Percentiles rank a stretch among this genome's conserved stretches.
These are phyloP conservation scores for Microbotryum intermedium DNA, from an alignment of 1,284 basidiomycete species.

Conservation along the genomic window DNA sequence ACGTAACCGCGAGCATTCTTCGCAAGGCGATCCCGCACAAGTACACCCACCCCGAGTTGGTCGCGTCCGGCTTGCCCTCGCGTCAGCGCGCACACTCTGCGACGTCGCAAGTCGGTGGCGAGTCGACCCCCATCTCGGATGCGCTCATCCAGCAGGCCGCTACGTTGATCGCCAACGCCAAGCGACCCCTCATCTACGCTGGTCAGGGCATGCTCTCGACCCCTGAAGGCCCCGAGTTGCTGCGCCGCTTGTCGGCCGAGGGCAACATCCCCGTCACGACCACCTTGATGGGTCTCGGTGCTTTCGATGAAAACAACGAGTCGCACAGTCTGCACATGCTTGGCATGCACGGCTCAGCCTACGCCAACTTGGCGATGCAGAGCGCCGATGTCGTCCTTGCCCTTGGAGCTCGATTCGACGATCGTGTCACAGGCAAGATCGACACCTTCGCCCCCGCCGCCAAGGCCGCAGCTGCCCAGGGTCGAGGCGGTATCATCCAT, in stretches of 20 bases:
- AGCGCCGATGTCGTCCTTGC: constrained; percentile 95
- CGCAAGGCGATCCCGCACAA: constrained; percentile 77
- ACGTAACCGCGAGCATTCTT: constrained; percentile 87
- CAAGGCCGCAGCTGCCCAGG: constrained; percentile 70
- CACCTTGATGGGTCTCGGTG: constrained; percentile 88
- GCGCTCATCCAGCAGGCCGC: constrained; percentile 67
- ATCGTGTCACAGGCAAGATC: constrained; percentile 91
- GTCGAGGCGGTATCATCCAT: constrained; percentile 93
- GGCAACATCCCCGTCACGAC: constrained; percentile 96
- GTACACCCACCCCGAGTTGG: constrained; percentile 68
- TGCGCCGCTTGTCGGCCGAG: constrained; percentile 68
- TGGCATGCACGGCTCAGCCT: constrained; percentile 96
- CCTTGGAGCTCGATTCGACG: constrained; percentile 91
- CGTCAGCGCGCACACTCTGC: constrained; percentile 22
- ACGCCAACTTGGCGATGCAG: constrained; percentile 97
- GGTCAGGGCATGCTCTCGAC: constrained; percentile 84
- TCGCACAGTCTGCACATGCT: constrained; percentile 85
- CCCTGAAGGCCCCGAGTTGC: constrained; percentile 70
- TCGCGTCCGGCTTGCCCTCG: constrained; percentile 23
- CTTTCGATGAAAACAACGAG: constrained; percentile 84
- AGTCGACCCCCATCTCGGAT: constrained; percentile 25
- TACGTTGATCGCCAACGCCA: constrained; percentile 79
- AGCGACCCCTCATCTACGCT: constrained; percentile 87
- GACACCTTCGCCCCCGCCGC: constrained; percentile 86
- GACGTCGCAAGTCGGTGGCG: constrained; percentile 21